A percentile compares a stretch with the other conserved stretches of the same genome.
Evolutionary conservation across 2,329 filamentous ascomycete genomes (phyloP).

Genomic region (Ceratocystis albifundus): DNA sequence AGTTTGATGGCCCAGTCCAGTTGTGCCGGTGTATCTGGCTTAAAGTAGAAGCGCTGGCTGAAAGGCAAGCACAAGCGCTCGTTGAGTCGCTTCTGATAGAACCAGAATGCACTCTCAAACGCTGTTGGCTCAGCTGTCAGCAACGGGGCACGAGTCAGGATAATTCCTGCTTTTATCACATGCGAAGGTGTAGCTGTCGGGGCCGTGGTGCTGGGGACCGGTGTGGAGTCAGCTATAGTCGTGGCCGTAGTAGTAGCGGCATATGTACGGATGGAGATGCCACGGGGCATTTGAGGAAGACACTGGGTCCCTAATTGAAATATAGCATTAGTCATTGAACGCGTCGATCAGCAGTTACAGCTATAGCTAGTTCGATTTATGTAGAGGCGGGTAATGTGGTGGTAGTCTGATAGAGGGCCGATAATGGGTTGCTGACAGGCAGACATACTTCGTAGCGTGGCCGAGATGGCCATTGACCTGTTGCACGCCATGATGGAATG

Average conservation of each 20-base stretch:
- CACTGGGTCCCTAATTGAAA: constrained; percentile 14
- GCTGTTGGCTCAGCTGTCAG: constrained; percentile 72
- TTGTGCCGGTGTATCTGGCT: constrained; percentile 71
- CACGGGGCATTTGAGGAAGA: constrained; percentile 10
- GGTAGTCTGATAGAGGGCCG: neutral
- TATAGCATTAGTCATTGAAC: neutral
- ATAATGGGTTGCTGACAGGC: neutral
- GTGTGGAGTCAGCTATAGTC: constrained; percentile 23
- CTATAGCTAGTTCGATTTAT: neutral
- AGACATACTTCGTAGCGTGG: constrained; percentile 19
- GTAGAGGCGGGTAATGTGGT: neutral
- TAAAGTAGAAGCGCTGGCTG: constrained; percentile 87
- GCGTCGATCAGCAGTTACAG: neutral
- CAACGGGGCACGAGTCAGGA: constrained; percentile 78
- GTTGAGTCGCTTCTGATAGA: constrained; percentile 95
- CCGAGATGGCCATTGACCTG: constrained; percentile 15
- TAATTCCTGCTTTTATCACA: constrained; percentile 52
- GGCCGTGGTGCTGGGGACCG: constrained; percentile 24
- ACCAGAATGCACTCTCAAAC: constrained; percentile 88
- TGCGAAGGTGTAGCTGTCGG: constrained; percentile 30
- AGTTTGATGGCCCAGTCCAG: constrained; percentile 86
- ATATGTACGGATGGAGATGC: constrained; percentile 26
- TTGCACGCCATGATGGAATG: constrained; percentile 7
- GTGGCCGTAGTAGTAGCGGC: constrained; percentile 27
- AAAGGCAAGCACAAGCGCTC: constrained; percentile 84